Conservation (phyloP, 2,329 filamentous ascomycete species). For the Fusarium nanum region DNA sequence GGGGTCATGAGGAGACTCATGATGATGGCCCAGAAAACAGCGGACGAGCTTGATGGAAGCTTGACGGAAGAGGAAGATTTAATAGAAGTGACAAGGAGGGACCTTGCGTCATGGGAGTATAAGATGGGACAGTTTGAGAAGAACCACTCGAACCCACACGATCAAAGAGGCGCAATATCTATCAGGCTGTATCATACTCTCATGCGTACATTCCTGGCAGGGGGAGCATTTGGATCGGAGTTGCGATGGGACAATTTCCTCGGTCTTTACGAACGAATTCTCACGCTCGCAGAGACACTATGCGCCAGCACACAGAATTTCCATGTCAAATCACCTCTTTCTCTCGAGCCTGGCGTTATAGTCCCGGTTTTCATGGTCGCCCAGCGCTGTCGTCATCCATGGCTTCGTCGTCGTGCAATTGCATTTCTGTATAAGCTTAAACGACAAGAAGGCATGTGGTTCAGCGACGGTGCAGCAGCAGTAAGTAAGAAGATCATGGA, state of each 20-base stretch:
- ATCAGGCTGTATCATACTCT: constrained; percentile 49
- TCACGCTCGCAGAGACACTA: constrained; percentile 35
- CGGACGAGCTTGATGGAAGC: not conserved
- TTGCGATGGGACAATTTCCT: constrained; percentile 47
- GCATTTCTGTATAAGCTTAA: constrained; percentile 42
- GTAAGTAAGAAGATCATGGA: constrained; percentile 40
- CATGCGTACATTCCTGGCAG: constrained; percentile 36
- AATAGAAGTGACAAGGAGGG: constrained; percentile 10
- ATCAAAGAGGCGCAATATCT: constrained; percentile 34
- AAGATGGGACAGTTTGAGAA: constrained; percentile 43
- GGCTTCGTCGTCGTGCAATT: constrained; percentile 45
- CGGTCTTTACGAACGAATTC: constrained; percentile 47
- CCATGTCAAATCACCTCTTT: constrained; percentile 40
- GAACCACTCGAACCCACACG: constrained; percentile 6
- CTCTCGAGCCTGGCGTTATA: constrained; percentile 50
- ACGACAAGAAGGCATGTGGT: constrained; percentile 51
- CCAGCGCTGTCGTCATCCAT: constrained; percentile 49
- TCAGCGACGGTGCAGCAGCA: constrained; percentile 46
- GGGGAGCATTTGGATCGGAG: constrained; percentile 42
- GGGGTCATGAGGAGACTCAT: constrained; percentile 38
- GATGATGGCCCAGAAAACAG: constrained; percentile 31
- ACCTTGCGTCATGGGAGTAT: constrained; percentile 39
- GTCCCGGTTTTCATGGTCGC: constrained; percentile 46
- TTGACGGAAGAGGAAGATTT: not conserved
- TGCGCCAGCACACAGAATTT: constrained; percentile 26